Evolutionary conservation across 768 basidiomycete species (phyloP).

Genomic region (Heimioporus sp.): DNA sequence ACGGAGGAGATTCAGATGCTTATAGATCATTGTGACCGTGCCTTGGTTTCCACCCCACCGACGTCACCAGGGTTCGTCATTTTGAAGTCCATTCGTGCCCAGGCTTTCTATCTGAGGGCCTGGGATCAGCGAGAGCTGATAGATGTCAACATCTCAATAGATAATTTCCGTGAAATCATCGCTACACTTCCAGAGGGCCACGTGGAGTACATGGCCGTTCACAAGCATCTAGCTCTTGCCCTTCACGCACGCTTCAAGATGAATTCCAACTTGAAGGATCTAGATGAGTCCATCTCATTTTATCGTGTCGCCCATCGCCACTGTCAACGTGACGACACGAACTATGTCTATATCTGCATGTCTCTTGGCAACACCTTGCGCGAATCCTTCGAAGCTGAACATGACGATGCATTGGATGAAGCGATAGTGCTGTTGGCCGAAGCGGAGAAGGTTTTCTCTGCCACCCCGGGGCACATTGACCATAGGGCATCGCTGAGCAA

Average conservation of each 20-base stretch:
- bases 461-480: not conserved
- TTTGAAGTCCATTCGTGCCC: constrained; percentile 14
- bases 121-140: constrained; percentile 4
- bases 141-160: constrained; percentile 9
- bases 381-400: constrained; percentile 11
- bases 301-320: constrained; percentile 11
- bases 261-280: constrained; percentile 5
- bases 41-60: constrained; percentile 3
- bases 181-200: constrained; percentile 10
- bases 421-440: constrained; percentile 20
- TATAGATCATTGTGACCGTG: constrained; percentile 20
- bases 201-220: constrained; percentile 1
- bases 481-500: constrained; percentile 7
- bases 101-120: constrained; percentile 13
- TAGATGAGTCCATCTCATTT: constrained; percentile 23
- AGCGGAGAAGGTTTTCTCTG: constrained; percentile 12
- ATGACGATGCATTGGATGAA: constrained; percentile 21
- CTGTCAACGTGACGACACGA: constrained; percentile 6
- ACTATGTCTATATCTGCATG: constrained; percentile 10
- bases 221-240: constrained; percentile 15
- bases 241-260: constrained; percentile 16
- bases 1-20: constrained; percentile 16
- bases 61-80: not conserved
- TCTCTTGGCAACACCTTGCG: constrained; percentile 16
- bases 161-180: constrained; percentile 11